Conservation (phyloP, 176 grass and related monocot species). For the Musa schizocarpa region DNA sequence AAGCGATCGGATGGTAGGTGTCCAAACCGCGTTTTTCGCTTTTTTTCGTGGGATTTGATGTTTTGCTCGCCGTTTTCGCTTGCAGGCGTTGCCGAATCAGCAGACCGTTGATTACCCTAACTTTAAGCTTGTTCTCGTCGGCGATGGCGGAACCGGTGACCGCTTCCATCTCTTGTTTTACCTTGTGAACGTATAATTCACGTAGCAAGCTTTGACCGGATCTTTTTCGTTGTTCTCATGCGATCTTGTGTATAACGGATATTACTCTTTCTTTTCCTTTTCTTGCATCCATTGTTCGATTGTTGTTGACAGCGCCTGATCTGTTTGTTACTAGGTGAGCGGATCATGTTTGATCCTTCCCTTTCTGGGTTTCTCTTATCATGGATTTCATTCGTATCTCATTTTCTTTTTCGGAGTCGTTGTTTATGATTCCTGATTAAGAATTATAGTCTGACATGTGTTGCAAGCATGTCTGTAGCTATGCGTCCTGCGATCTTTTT, state of each 20-base stretch:
- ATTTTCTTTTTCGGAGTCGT: no score
- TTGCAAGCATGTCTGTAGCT: no score
- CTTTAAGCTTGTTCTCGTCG: conserved; percentile 15
- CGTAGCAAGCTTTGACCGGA: not conserved
- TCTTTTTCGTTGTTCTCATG: not conserved
- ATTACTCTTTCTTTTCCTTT: no score
- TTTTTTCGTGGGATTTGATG: not conserved
- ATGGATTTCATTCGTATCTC: no score
- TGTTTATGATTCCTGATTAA: no score
- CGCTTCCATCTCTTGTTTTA: not conserved
- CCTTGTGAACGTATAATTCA: not conserved
- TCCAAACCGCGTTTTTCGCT: not conserved
- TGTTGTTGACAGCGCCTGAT: no score
- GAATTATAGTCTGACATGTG: no score
- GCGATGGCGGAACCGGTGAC: conserved; percentile 9
- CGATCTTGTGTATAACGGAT: not conserved
- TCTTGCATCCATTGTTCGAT: no score
- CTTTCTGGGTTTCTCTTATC: no score
- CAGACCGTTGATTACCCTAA: conserved; percentile 12
- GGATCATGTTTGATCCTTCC: no score
- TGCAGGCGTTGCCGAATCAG: conserved; percentile 14
- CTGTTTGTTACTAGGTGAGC: no score
- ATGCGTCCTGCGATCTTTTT: no score
- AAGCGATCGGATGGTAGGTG: not conserved
- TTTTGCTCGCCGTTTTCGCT: not conserved